These are phyloP conservation scores for Neofusicoccum laricinum DNA, from an alignment of 2,329 filamentous ascomycete species.

Conservation along the genomic window DNA sequence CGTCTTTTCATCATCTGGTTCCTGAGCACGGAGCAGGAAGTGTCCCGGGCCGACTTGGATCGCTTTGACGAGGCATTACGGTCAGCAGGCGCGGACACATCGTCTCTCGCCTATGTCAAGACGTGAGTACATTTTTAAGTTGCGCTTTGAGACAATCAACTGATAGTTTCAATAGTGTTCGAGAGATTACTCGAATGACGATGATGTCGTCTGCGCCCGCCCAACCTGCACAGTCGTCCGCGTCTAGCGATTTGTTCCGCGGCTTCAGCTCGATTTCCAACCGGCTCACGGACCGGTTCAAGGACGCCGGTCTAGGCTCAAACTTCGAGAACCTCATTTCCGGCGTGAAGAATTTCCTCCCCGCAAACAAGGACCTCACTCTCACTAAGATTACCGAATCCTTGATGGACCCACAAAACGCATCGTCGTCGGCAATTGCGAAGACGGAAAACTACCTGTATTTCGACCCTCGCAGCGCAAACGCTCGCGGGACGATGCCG, in stretches of 20 bases:
- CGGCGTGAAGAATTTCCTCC: constrained; percentile 97
- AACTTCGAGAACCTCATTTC: constrained; percentile 95
- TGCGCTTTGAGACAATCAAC: background rate
- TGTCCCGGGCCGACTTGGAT: constrained; percentile 77
- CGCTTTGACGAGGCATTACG: constrained; percentile 82
- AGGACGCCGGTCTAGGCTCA: constrained; percentile 78
- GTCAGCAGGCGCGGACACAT: constrained; percentile 70
- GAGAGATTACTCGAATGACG: constrained; percentile 95
- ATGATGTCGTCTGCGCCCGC: constrained; percentile 86
- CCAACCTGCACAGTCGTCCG: constrained; percentile 58
- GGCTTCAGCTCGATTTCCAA: constrained; percentile 91
- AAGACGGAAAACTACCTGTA: constrained; percentile 97
- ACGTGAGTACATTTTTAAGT: constrained; percentile 56
- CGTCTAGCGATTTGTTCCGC: constrained; percentile 78
- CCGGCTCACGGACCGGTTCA: constrained; percentile 88
- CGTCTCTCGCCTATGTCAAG: constrained; percentile 79
- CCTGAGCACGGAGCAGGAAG: constrained; percentile 84
- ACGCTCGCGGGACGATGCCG: constrained; percentile 87
- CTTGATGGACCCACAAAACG: constrained; percentile 91
- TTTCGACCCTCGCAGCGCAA: constrained; percentile 91
- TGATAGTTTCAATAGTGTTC: constrained; percentile 57
- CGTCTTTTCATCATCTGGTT: constrained; percentile 92
- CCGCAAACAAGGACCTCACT: constrained; percentile 89
- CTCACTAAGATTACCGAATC: constrained; percentile 98
- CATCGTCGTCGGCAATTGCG: constrained; percentile 85